Percentiles rank a stretch among this genome's conserved stretches.
Conservation (phyloP, 805 yeast genomes). For the Metschnikowia shivogae region DNA sequence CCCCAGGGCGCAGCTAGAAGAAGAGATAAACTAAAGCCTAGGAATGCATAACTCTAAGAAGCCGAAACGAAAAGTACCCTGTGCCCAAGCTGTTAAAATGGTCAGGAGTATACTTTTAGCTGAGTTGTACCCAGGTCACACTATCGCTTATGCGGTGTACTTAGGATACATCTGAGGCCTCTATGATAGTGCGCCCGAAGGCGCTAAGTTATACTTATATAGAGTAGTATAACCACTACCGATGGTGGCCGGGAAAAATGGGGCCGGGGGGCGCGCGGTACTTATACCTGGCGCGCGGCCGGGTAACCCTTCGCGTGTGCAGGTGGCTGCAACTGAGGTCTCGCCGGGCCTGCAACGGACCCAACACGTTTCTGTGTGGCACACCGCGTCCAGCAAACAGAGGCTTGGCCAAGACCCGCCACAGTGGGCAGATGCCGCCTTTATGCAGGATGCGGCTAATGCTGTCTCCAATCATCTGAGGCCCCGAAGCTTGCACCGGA, state of each 20-base stretch:
- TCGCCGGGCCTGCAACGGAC: neutral
- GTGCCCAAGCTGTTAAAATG: conserved; percentile 71
- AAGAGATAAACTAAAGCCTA: conserved; percentile 31
- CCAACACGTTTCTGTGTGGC: too few species aligned
- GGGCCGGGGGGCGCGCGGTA: conserved; percentile 12
- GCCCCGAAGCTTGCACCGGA: too few species aligned
- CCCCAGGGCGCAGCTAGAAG: conserved; percentile 20
- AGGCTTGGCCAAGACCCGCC: too few species aligned
- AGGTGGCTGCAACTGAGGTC: conserved; percentile 8
- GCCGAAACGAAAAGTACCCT: conserved; percentile 72
- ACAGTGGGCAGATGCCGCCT: too few species aligned
- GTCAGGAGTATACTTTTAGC: conserved; percentile 67
- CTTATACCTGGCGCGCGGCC: conserved; percentile 11
- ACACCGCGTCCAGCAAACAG: too few species aligned
- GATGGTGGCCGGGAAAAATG: conserved; percentile 39
- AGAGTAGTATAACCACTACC: conserved; percentile 81
- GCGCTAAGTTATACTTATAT: conserved; percentile 52
- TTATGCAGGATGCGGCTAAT: too few species aligned
- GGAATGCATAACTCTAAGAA: conserved; percentile 54
- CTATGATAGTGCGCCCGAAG: conserved; percentile 33
- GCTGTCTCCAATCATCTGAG: too few species aligned
- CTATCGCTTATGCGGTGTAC: conserved; percentile 43
- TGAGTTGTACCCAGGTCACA: conserved; percentile 44
- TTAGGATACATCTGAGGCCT: conserved; percentile 35
- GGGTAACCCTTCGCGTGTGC: conserved; percentile 15